These are phyloP conservation scores for Rossbeevera mucosa DNA, from an alignment of 768 basidiomycete genomes.

Conservation along the genomic window DNA sequence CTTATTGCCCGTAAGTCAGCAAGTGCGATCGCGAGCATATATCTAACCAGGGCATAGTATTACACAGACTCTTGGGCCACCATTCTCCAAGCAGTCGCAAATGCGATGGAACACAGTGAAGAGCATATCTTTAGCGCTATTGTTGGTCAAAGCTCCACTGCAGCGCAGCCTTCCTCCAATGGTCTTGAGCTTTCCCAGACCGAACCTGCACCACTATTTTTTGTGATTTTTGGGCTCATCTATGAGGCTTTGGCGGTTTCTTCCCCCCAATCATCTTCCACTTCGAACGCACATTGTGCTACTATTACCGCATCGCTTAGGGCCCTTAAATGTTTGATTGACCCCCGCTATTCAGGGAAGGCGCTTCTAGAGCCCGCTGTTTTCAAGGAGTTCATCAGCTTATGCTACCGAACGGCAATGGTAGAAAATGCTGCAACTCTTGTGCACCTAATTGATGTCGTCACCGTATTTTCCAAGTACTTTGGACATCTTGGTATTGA, in stretches of 20 bases:
- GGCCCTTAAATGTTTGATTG: slow-evolving; percentile 75
- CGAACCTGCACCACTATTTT: slow-evolving; percentile 81
- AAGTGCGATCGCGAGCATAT: background rate
- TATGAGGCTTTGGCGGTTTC: slow-evolving; percentile 79
- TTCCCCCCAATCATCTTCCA: slow-evolving; percentile 52
- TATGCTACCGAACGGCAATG: slow-evolving; percentile 88
- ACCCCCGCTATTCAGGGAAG: slow-evolving; percentile 73
- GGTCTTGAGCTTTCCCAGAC: slow-evolving; percentile 27
- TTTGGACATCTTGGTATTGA: slow-evolving; percentile 29
- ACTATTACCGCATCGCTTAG: slow-evolving; percentile 62
- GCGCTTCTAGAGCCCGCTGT: slow-evolving; percentile 76
- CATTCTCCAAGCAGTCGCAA: slow-evolving; percentile 82
- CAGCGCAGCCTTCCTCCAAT: slow-evolving; percentile 16
- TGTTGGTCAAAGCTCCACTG: slow-evolving; percentile 52
- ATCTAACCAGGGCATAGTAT: slow-evolving; percentile 50
- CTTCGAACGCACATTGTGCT: slow-evolving; percentile 38
- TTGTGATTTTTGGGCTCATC: slow-evolving; percentile 87
- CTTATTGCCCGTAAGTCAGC: slow-evolving; percentile 70
- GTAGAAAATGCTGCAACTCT: slow-evolving; percentile 75
- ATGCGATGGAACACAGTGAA: slow-evolving; percentile 68
- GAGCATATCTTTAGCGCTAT: slow-evolving; percentile 71
- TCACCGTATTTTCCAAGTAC: slow-evolving; percentile 51
- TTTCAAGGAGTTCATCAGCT: slow-evolving; percentile 84
- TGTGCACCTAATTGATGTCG: slow-evolving; percentile 63
- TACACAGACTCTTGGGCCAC: slow-evolving; percentile 78